Evolutionary conservation across 129 eudicot genomes (phyloP), one percentile per base, ranked within the genome.

Genomic region (Artemisia annua): DNA sequence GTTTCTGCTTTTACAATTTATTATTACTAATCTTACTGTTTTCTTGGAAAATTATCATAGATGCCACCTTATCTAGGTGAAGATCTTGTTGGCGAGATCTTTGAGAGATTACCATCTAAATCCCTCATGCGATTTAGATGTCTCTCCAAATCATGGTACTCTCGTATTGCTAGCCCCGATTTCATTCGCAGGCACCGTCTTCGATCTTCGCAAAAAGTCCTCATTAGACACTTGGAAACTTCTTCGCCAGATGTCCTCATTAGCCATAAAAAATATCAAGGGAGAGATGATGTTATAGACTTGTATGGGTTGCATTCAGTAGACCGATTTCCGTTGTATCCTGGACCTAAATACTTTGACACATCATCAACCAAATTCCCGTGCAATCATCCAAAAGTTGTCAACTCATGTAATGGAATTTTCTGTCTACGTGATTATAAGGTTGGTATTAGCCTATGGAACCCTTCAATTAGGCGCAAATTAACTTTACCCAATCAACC

Each of bases 91-190:
- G 53, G 46, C 26, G 22, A 81, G 11, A 64, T 75, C 22, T 63
- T 70, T 7, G 48, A 32, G 2, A 57, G 81, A 50, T 62, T 81
- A 5, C 81, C 66, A n/a, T 52, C 72, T 15, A 66, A 73, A 62
- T 71, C 85, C 11, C 64, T 76, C 43, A 46, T 76, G 18, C 54
- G 72, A n/a, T 77, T 67, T 66, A 44, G 67, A 49, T 77, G 55
- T 26, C 75, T 67, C 4, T 77, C 72, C n/a, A 82, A 82, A 82
- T 77, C 82, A 26, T 79, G 81, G 75, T 62, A 35, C 12, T 51
- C 71, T 17, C 62, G 44, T 20, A 60, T 77, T 39, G 16, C 67
- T 7, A 48, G 24, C 70, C 75, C 70, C 18, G 20, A 50, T 76
- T 77, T 69, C 64, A 61, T 63, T 39, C 16, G 60, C 28, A 59